Percentiles rank a stretch among this genome's conserved stretches.
phyloP scores from a whole-genome alignment of 495 filamentous ascomycete species.

The Trichoderma asperelloides region DNA sequence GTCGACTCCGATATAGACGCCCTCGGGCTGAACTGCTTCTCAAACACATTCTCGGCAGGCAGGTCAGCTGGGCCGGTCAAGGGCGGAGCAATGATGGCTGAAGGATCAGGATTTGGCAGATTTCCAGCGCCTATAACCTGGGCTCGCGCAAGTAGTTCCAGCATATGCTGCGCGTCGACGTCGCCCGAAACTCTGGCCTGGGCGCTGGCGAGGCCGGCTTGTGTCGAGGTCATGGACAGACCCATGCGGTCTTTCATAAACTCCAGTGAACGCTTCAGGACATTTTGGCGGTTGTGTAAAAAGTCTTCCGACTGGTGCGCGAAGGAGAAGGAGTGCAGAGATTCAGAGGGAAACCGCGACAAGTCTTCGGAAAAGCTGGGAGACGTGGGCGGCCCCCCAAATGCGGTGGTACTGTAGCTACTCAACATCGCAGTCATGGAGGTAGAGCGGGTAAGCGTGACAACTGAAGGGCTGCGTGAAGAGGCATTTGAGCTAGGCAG shows the following conservation, averaged over 20 bases:
- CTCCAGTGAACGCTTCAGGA: slow-evolving; percentile 88
- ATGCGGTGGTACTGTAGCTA: slow-evolving; percentile 27
- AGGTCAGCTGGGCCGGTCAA: slow-evolving; percentile 67
- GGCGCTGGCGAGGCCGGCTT: slow-evolving; percentile 54
- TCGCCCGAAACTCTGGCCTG: slow-evolving; percentile 78
- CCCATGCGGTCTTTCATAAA: slow-evolving; percentile 94
- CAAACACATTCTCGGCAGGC: slow-evolving; percentile 66
- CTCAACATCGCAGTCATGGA: slow-evolving; percentile 51
- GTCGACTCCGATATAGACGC: slow-evolving; percentile 44
- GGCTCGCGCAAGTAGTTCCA: slow-evolving; percentile 74
- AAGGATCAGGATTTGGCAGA: slow-evolving; percentile 33
- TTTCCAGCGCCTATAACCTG: slow-evolving; percentile 57
- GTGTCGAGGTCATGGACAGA: slow-evolving; percentile 50
- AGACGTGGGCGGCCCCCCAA: slow-evolving; percentile 53
- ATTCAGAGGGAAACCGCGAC: slow-evolving; percentile 86
- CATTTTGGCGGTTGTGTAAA: slow-evolving; percentile 83
- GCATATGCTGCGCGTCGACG: slow-evolving; percentile 79
- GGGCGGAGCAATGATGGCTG: slow-evolving; percentile 43
- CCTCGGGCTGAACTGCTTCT: slow-evolving; percentile 56
- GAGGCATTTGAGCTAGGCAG: slow-evolving; percentile 46
- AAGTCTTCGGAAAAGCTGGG: slow-evolving; percentile 82
- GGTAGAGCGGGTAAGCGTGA: slow-evolving; percentile 47
- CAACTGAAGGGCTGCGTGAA: slow-evolving; percentile 54
- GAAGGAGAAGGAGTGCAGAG: slow-evolving; percentile 96
- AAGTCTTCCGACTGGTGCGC: slow-evolving; percentile 90